Percentiles rank a stretch among this genome's conserved stretches.
Evolutionary conservation across 768 basidiomycete species (phyloP).

Genomic region (Gloeopeniophorella convolvens): DNA sequence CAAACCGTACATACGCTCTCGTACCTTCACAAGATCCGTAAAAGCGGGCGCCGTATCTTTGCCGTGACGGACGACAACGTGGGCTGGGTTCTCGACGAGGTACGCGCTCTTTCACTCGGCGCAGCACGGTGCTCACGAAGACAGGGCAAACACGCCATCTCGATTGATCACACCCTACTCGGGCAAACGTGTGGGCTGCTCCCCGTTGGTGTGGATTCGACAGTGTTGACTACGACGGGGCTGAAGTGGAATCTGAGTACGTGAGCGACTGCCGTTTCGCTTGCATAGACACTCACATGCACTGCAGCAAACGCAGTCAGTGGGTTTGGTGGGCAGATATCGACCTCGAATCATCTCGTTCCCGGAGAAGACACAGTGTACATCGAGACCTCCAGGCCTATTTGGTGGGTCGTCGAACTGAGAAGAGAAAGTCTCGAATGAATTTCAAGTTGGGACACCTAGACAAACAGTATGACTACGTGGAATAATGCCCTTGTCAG

Average conservation of each 20-base stretch:
- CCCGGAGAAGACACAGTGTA: slow-evolving; percentile 57
- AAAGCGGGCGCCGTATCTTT: slow-evolving; percentile 50
- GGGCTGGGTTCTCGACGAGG: slow-evolving; percentile 81
- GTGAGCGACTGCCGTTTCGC: slow-evolving; percentile 21
- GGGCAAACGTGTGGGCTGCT: slow-evolving; percentile 94
- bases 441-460: background rate
- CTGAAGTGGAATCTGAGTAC: slow-evolving; percentile 85
- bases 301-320: slow-evolving; percentile 53
- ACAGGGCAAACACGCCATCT: slow-evolving; percentile 79
- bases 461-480: too few relatives aligned
- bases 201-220: slow-evolving; percentile 77
- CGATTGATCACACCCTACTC: slow-evolving; percentile 63
- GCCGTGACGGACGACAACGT: slow-evolving; percentile 87
- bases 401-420: slow-evolving; percentile 88
- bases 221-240: slow-evolving; percentile 75
- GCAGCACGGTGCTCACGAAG: background rate
- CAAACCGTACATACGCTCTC: slow-evolving; percentile 91
- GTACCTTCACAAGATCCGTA: slow-evolving; percentile 73
- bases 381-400: slow-evolving; percentile 71
- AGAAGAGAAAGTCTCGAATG: slow-evolving; percentile 4
- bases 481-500: too few relatives aligned
- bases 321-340: slow-evolving; percentile 78
- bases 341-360: slow-evolving; percentile 90
- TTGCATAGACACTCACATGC: background rate
- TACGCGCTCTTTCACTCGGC: slow-evolving; percentile 28